Evolutionary conservation across 78 protist genomes (phyloP).

Genomic region (Paratrimastix pyriformis): DNA sequence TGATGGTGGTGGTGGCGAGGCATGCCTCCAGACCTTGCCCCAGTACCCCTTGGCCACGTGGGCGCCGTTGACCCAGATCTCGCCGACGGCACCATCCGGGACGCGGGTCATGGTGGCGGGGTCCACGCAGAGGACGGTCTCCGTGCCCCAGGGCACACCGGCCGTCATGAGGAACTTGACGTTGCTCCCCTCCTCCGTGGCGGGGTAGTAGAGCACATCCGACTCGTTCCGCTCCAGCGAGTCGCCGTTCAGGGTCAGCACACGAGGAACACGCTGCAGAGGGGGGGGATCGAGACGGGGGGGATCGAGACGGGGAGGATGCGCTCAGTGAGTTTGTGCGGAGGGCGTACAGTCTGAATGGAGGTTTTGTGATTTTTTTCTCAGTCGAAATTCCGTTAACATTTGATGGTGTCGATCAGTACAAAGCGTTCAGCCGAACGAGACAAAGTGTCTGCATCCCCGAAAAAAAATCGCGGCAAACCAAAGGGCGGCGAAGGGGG

Average conservation of each 20-base stretch:
- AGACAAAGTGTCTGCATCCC: too few relatives aligned
- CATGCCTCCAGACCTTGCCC: too few relatives aligned
- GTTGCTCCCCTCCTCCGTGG: neutral
- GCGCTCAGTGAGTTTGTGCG: too few relatives aligned
- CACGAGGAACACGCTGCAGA: neutral
- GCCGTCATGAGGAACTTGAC: neutral
- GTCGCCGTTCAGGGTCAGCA: neutral
- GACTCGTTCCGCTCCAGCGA: neutral
- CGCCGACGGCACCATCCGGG: conserved; percentile 18
- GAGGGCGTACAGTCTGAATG: too few relatives aligned
- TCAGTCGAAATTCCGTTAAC: too few relatives aligned
- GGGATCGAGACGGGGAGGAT: too few relatives aligned
- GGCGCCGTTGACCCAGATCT: conserved; percentile 10
- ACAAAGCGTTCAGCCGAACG: neutral
- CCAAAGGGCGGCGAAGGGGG: too few relatives aligned
- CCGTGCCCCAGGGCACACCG: neutral
- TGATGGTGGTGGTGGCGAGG: too few relatives aligned
- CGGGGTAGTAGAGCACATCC: conserved; percentile 1
- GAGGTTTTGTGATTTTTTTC: too few relatives aligned
- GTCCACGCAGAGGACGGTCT: neutral
- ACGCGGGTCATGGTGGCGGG: neutral
- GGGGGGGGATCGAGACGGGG: too few relatives aligned
- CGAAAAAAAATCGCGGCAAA: too few relatives aligned
- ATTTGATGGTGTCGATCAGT: neutral
- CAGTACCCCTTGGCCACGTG: conserved; percentile 8